Evolutionary conservation across 176 grass and related monocot species (phyloP), one percentile per base, ranked within the genome.

Genomic region (Triticum monococcum): DNA sequence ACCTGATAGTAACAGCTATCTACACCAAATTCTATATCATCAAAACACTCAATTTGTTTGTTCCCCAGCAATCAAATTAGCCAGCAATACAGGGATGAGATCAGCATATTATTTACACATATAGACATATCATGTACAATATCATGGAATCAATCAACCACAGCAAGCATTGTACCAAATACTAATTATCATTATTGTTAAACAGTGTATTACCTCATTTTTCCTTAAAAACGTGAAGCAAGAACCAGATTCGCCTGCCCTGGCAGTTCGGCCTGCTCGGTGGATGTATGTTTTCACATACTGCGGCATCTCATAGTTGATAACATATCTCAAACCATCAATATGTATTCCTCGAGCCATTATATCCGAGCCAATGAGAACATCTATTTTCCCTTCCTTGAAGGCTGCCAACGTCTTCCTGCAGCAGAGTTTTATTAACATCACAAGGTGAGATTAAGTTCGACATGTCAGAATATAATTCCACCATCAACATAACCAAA

Each of bases 341-440:
- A 95, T 92, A 84, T 95, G 93, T 91, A 98, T 98, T 89, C 96
- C 96, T 77, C 96, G 88, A 68, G 96, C 94, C 96, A 98, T 98
- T 79, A 91, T 94, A 91, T 98, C 93, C 22, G 96, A 95, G 64
- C 93, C 93, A 36, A 98, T 92, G 37, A 98, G 88, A 72, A 98
- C 96, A 86, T 98, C 86, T 20, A 92, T 86, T 67, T 85, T 68
- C 36, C 96, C 96, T 93, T 96, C 90, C 87, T 91, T 98, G 87
- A 98, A 95, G 12, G 88, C 84, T 69, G 90, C 89, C 68, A 98
- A 77, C 80, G 88, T 95, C 89, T 98, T 95, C 78, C 96, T 98
- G 80, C 67, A 89, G 71, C 50, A 69, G 48, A 46, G 30, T 73
- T 60, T 36, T 60, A 31, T 33, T 46, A 32, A 20, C 64, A 67